Percentiles rank a stretch among this genome's conserved stretches.
Evolutionary conservation across 192 early-diverging fungal species (phyloP).

Genomic region (Backusella liffmaniae): DNA sequence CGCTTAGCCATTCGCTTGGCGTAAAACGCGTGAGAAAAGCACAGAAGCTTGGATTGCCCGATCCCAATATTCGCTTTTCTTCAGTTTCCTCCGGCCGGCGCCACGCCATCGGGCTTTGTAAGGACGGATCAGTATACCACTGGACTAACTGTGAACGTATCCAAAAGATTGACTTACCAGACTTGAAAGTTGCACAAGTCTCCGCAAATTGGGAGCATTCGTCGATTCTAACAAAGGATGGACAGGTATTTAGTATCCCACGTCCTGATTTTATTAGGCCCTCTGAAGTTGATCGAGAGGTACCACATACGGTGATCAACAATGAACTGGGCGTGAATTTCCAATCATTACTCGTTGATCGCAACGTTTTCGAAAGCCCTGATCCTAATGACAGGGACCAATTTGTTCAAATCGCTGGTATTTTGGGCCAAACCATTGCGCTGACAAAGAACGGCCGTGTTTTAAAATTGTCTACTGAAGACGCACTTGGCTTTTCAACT

Average conservation of each 20-base stretch:
- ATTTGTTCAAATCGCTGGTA: constrained; percentile 19
- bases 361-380: neutral
- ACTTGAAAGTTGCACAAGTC: constrained; percentile 15
- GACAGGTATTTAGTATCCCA: constrained; percentile 13
- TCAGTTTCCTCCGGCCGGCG: constrained; percentile 27
- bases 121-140: constrained; percentile 23
- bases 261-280: constrained; percentile 4
- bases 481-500: neutral
- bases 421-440: constrained; percentile 1
- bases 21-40: neutral
- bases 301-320: neutral
- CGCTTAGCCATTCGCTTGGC: neutral
- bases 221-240: constrained; percentile 16
- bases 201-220: constrained; percentile 30
- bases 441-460: constrained; percentile 14
- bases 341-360: neutral
- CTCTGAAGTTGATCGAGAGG: neutral
- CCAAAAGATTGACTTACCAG: constrained; percentile 15
- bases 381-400: neutral
- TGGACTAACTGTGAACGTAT: constrained; percentile 22
- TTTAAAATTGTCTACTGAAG: neutral
- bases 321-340: neutral
- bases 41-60: neutral
- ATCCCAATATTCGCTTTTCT: neutral
- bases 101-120: constrained; percentile 30